Percentiles rank a stretch among this genome's conserved stretches.
Evolutionary conservation across 345 rosid species (phyloP).

Genomic region (Murraya koenigii): DNA sequence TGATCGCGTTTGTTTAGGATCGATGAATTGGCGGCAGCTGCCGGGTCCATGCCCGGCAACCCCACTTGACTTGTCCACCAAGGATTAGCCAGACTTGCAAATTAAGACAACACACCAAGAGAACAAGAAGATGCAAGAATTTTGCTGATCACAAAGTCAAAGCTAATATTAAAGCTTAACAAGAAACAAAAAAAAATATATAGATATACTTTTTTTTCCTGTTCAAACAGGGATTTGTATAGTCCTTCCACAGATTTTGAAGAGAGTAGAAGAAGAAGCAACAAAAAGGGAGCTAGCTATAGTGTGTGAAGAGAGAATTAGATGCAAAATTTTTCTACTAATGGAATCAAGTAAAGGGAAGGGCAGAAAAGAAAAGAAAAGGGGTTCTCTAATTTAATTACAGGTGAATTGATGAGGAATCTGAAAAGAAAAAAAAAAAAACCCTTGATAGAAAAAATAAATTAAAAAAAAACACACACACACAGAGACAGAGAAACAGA

Average conservation of each 20-base stretch:
- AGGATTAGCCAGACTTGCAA: slow-evolving; percentile 57
- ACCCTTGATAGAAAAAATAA: slow-evolving; percentile 24
- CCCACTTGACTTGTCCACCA: slow-evolving; percentile 75
- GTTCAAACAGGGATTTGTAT: slow-evolving; percentile 13
- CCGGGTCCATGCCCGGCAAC: slow-evolving; percentile 52
- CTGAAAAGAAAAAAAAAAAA: not conserved
- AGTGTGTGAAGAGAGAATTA: slow-evolving; percentile 33
- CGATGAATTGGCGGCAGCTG: slow-evolving; percentile 36
- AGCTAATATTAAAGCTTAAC: not conserved
- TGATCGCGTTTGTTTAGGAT: slow-evolving; percentile 43
- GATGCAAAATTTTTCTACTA: slow-evolving; percentile 39
- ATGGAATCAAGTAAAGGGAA: slow-evolving; percentile 43
- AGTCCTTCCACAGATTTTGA: not conserved
- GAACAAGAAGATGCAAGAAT: slow-evolving; percentile 3
- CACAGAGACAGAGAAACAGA: not conserved
- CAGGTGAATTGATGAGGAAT: slow-evolving; percentile 12
- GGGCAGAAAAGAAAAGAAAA: slow-evolving; percentile 11
- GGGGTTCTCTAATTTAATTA: not conserved
- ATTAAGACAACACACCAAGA: not conserved
- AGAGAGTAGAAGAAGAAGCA: slow-evolving; percentile 9
- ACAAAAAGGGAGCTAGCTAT: not conserved
- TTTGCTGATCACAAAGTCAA: slow-evolving; percentile 26
- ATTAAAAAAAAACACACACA: not conserved
- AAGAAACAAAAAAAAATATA: not conserved
- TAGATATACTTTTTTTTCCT: not conserved